These are phyloP conservation scores for Nicotiana tomentosiformis DNA, from an alignment of 257 asterid genomes.

Conservation along the genomic window DNA sequence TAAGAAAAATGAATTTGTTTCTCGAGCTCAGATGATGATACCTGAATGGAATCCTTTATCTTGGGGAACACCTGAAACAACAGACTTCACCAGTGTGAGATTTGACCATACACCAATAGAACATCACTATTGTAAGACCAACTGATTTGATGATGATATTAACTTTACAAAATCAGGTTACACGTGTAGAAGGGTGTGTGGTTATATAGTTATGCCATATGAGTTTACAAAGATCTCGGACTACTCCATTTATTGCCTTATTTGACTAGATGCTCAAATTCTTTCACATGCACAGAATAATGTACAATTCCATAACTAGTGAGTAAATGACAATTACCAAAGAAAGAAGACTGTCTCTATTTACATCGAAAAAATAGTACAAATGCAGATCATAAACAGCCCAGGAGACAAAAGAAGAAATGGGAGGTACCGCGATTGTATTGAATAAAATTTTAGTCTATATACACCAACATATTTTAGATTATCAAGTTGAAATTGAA, in stretches of 20 bases:
- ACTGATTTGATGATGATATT: not conserved
- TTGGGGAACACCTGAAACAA: constrained; percentile 81
- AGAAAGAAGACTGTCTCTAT: not conserved
- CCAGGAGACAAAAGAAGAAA: not conserved
- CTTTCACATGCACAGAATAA: not conserved
- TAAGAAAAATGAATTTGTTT: not conserved
- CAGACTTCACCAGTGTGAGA: constrained; percentile 11
- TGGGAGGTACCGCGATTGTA: not conserved
- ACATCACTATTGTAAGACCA: not conserved
- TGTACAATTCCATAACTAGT: not conserved
- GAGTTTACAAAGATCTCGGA: not conserved
- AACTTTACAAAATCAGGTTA: not conserved
- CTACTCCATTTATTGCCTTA: not conserved
- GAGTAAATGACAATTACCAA: not conserved
- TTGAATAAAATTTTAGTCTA: not conserved
- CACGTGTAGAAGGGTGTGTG: not conserved
- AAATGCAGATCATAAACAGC: not conserved
- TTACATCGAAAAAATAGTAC: not conserved
- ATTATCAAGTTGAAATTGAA: not conserved
- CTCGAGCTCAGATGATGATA: constrained; percentile 18
- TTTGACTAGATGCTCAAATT: not conserved
- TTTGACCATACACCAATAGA: constrained; percentile 1
- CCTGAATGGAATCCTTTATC: constrained; percentile 84
- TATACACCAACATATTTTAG: not conserved
- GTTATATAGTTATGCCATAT: not conserved